Base-by-base conservation (phyloP, 345 rosid genomes). In the Odontarrhena argentea region DNA sequence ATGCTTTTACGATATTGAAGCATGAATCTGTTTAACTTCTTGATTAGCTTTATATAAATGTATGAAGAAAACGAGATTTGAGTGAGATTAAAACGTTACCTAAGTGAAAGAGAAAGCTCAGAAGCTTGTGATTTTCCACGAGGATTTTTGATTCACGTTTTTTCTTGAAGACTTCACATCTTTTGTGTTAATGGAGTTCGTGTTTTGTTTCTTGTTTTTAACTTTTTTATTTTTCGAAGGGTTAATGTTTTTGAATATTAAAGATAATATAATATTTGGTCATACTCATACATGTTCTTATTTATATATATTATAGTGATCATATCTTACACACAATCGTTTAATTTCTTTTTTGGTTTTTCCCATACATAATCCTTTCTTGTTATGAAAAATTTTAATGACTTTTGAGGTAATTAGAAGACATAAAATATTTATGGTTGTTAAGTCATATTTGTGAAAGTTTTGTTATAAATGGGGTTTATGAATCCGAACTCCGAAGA, bases 141-240 rank as follows among this genome's bases (percentile, higher is more conserved):
- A 65, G 71, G 76, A 65, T 65, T 57, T 72, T 26, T 47, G 56
- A 25, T 41, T 56, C 76, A 71, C 70, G 76, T 71, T 64, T 71
- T 63, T 40, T 49, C 50, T 37, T 62, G 40, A 26, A 45, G 56
- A 45, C 43, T 43, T 58, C 61, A 42, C 60, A 50, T 42, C 42
- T 43, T 71, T 47, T 72, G 48, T 72, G 66, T 42, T 65, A 0
- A 42, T 8, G 6, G 35, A 41, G 54, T 57, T 73, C 61, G 11
- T 50, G 14, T 34, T 9, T 49, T 44, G 4, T 44, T 43, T 40
- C 9, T 9, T 48, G 28, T 59, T 32, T 32, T 28, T 43, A 12
- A 36, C 46, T 61, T 35, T 48, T 41, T 49, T 2, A 45, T 10
- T 55, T 56, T 56, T 56, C 8, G 0, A 30, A 25, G 48, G 13